Percentiles rank a stretch among this genome's conserved stretches.
These are phyloP conservation scores for Triticum urartu DNA, from an alignment of 176 grass and related monocot species.

Conservation along the genomic window DNA sequence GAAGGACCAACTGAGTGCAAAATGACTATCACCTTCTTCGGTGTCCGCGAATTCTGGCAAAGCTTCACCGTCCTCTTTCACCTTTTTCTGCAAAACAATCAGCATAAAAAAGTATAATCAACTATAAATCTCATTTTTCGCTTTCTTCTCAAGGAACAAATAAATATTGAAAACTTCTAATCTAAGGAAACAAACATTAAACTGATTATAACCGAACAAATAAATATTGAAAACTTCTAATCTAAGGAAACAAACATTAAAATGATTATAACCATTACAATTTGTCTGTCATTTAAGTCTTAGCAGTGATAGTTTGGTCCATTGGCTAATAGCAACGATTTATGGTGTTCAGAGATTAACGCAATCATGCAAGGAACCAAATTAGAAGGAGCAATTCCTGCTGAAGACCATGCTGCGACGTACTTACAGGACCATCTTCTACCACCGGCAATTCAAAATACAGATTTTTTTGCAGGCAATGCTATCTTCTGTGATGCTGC, in stretches of 20 bases:
- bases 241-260: background rate
- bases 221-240: background rate
- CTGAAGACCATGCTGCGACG: no score
- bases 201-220: background rate
- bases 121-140: background rate
- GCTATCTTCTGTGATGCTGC: no score
- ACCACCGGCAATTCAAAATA: no score
- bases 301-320: background rate
- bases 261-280: background rate
- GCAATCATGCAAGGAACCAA: no score
- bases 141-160: background rate
- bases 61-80: constrained; percentile 56
- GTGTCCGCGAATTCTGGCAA: constrained; percentile 89
- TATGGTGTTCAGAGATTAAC: background rate
- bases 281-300: background rate
- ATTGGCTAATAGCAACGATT: background rate
- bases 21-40: constrained; percentile 54
- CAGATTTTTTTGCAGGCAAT: no score
- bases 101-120: constrained; percentile 7
- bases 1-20: background rate
- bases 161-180: background rate
- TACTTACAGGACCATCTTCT: no score
- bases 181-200: background rate
- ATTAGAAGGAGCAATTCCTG: no score
- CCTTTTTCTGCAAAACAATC: constrained; percentile 57